Percentiles rank a stretch among this genome's conserved stretches.
Evolutionary conservation across 495 filamentous ascomycete genomes (phyloP).

Genomic region (Neurospora sp.): DNA sequence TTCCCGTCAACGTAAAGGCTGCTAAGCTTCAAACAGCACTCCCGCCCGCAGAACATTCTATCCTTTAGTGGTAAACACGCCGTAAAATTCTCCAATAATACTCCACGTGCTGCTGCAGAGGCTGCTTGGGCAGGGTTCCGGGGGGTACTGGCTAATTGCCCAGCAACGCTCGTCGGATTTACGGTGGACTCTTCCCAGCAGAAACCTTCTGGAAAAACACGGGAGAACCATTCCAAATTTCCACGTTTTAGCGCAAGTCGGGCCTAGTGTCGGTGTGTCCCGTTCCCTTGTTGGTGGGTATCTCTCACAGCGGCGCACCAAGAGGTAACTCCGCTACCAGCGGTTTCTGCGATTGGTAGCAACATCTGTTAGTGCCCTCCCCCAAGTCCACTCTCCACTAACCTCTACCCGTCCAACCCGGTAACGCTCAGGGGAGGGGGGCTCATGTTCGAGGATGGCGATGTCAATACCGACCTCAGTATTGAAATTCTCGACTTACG

Average conservation of each 20-base stretch:
- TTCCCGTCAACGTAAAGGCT: background rate
- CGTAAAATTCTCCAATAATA: background rate
- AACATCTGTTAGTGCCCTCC: background rate
- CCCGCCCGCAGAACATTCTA: background rate
- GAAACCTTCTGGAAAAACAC: background rate
- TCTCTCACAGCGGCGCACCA: background rate
- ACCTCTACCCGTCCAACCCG: background rate
- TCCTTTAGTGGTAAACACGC: background rate
- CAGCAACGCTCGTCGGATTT: background rate
- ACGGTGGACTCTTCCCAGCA: background rate
- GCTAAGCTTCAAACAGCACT: background rate
- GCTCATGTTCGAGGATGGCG: background rate
- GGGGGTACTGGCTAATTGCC: background rate
- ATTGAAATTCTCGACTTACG: background rate
- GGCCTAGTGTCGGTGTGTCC: background rate
- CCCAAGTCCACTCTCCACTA: background rate
- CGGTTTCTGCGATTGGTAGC: background rate
- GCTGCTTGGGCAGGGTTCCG: background rate
- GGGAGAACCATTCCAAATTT: background rate
- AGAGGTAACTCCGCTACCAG: background rate
- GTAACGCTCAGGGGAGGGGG: background rate
- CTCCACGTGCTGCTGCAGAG: background rate
- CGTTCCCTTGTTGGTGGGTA: background rate
- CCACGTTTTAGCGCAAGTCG: background rate
- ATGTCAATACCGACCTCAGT: background rate